These are phyloP conservation scores for Neurospora pannonica DNA, from an alignment of 495 filamentous ascomycete genomes.

Conservation along the genomic window DNA sequence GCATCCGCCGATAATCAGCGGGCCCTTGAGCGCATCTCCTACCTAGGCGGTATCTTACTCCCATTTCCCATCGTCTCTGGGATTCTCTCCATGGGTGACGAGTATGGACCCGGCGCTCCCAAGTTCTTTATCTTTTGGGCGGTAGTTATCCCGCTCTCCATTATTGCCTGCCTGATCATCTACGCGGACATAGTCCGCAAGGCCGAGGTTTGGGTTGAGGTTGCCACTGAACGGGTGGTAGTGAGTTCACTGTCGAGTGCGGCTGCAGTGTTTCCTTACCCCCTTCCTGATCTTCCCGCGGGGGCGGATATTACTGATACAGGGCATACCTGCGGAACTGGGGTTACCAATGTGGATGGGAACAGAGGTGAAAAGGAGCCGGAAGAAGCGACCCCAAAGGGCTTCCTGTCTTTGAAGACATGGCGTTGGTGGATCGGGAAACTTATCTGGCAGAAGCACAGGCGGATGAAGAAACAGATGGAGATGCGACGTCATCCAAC, in stretches of 20 bases:
- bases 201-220: slow-evolving; percentile 37
- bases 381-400: background rate
- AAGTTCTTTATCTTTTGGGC: slow-evolving; percentile 36
- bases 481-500: background rate
- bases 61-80: slow-evolving; percentile 32
- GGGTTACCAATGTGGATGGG: background rate
- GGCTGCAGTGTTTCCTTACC: background rate
- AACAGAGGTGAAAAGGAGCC: background rate
- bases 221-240: slow-evolving; percentile 14
- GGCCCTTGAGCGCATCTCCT: slow-evolving; percentile 30
- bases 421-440: background rate
- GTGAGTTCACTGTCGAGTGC: background rate
- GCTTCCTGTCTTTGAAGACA: background rate
- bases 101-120: slow-evolving; percentile 22
- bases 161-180: slow-evolving; percentile 25
- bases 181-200: slow-evolving; percentile 35
- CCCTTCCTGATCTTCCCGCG: background rate
- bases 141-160: slow-evolving; percentile 20
- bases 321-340: background rate
- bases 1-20: slow-evolving; percentile 23
- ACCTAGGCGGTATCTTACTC: slow-evolving; percentile 33
- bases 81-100: slow-evolving; percentile 33
- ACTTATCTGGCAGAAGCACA: background rate
- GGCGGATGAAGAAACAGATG: background rate
- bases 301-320: background rate